Percentiles rank a stretch among this genome's conserved stretches.
These are phyloP conservation scores for Nannizzia gypsea DNA, from an alignment of 2,329 filamentous ascomycete species.

Conservation along the genomic window DNA sequence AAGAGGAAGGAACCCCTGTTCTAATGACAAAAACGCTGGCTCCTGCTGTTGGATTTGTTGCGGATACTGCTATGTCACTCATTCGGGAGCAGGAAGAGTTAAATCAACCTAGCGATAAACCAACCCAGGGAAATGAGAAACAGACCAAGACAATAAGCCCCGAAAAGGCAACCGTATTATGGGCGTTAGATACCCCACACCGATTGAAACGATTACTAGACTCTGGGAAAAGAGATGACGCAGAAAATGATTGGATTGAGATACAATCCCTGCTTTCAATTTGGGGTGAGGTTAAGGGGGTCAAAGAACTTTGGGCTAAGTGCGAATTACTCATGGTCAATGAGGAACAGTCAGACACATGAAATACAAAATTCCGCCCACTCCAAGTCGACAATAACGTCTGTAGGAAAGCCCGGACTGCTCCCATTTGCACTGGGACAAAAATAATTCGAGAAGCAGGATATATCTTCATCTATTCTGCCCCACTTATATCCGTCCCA, in stretches of 20 bases:
- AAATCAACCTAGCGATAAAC: conserved; percentile 12
- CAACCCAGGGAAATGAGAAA: conserved; percentile 20
- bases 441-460: background rate
- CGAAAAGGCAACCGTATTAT: conserved; percentile 35
- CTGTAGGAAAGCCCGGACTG: background rate
- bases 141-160: conserved; percentile 14
- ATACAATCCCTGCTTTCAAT: conserved; percentile 28
- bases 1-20: conserved; percentile 34
- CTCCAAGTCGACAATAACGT: background rate
- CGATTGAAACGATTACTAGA: conserved; percentile 28
- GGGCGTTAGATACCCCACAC: conserved; percentile 33
- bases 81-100: conserved; percentile 32
- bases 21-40: conserved; percentile 35
- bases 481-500: background rate
- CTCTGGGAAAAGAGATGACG: conserved; percentile 30
- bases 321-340: conserved; percentile 27
- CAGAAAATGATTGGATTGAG: conserved; percentile 33
- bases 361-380: background rate
- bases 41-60: conserved; percentile 33
- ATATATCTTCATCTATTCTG: background rate
- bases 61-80: conserved; percentile 31
- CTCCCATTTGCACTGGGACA: background rate
- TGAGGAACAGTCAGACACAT: background rate
- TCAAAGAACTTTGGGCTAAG: conserved; percentile 28
- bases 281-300: conserved; percentile 35